Evolutionary conservation across 2,329 filamentous ascomycete species (phyloP), one percentile per base, ranked within the genome.

Genomic region (Colletotrichum brevisporum): DNA sequence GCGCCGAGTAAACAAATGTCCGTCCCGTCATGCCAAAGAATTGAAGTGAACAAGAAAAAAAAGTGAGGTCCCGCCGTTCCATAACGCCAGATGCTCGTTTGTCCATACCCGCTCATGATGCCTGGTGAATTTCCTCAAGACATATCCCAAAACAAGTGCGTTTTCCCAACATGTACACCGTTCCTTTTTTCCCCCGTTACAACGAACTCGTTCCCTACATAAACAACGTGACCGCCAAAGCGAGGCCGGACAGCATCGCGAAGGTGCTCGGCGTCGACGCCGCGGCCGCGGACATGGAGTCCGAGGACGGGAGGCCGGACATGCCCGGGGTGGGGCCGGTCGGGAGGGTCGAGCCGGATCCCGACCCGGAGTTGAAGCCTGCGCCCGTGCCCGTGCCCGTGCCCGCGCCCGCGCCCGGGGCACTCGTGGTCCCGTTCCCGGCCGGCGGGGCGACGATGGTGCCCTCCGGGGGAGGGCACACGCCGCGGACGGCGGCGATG

Each of bases 401-500:
- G 3, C 59, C 52, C 6, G 53, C 1, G 6, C 45, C 59, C 2
- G 65, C 43, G 48, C 26, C 5, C 52, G 31, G 31, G 31, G 31
- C 31, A 8, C 31, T 36, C 9, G 48, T 48, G 31, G 66, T 69
- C 15, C 54, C 62, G 31, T 55, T 69, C n/a, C 26, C 50, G n/a
- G 16, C 54, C 12, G 67, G 48, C 1, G 41, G 26, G 8, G 64
- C 15, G 43, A 50, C 27, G 12, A 45, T 24, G 16, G 43, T 5
- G 8, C 31, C 66, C 8, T 10, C 15, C 4, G 41, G 12, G 6
- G 15, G 18, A 13, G 43, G 45, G 16, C 70, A 72, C 36, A 69
- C 8, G 3, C 70, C 70, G 18, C 26, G 48, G 15, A 72, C 62
- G 43, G 64, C 57, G 10, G 53, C n/a, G 13, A 72, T 72, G 31